Evolutionary conservation across 1,284 basidiomycete genomes (phyloP), one percentile per base, ranked within the genome.

Genomic region (Cerrena zonata): DNA sequence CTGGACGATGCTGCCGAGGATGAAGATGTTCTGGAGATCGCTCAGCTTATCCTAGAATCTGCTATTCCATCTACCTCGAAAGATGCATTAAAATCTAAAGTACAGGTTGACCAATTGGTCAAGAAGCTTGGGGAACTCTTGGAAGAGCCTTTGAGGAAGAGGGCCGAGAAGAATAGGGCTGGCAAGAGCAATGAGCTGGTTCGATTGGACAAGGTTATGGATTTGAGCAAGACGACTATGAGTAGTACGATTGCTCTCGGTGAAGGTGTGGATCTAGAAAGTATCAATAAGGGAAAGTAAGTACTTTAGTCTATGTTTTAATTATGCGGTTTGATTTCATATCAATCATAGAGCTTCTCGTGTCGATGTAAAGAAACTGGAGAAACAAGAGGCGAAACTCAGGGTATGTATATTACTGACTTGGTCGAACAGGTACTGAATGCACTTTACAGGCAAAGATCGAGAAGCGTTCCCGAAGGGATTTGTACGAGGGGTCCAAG

Each of bases 331-430:
- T 18, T 18, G 18, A 25, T 10, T 40, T 57, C 23, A 51, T 34
- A 51, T 47, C 54, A 39, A 42, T 34, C 41, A 25, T 58, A 91
- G 91, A 69, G 91, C 91, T 26, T 94, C 94, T 43, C 87, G 91
- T 44, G 96, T 99, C 51, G 96, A 99, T 73, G 82, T 99, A 56
- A 94, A 92, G 72, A 98, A 97, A 65, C 82, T 99, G 15, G 96
- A 97, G 68, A 98, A 98, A 69, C 94, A 96, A 60, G 96, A 99
- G 69, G 92, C 94, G 2, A 99, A 99, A 69, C 85, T 99, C 54
- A 87, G 87, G 74, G 87, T 84, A 53, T 49, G 69, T 56, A 24
- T 42, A 36, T 15, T 25, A 0, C 41, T 34, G 13, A 24, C 2
- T 44, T 46, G 22, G 11, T 25, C 26, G 46, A 11, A 36, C 26